Evolutionary conservation across 2,329 filamentous ascomycete species (phyloP), one percentile per base, ranked within the genome.

Genomic region (Apiospora pterosperma): DNA sequence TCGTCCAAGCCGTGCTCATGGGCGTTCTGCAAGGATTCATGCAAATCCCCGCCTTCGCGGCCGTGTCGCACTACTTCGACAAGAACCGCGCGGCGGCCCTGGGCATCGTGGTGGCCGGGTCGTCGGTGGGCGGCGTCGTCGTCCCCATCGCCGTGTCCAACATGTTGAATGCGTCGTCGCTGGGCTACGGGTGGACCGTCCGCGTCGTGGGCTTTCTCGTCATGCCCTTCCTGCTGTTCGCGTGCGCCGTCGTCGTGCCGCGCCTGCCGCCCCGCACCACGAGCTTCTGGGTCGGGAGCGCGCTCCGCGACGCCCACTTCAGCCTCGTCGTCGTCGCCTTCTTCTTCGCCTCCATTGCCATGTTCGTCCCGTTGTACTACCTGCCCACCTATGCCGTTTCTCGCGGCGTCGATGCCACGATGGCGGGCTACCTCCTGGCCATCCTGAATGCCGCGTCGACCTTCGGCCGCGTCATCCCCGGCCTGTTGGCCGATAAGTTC

Each of bases 1-100:
- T 86, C 25, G 78, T 81, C 0, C 84, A 86, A 67, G 84, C 81
- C 28, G 66, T 86, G 44, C 80, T 80, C 65, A 75, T 84, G 58
- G 84, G 84, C 8, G 64, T 85, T 10, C 78, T 77, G 21, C 70
- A 69, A 21, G 76, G 75, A 1, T 71, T 69, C 41, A 61, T 75
- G 1, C 73, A 71, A 42, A 64, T 72, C 19, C 70, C 74, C 16
- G 69, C 70, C 31, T 70, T 76, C 16, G 73, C 73, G 5, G 67
- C 76, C 16, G 67, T 74, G 3, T 65, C 70, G 3, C 63, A 72
- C n/a, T 77, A 76, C 63, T 78, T 77, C 55, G 64, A 67, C 2
- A 74, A 69, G 52, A 75, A 70, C 52, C 69, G 72, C 23, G 71
- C 74, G 28, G 68, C 77, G 42, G 77, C 76, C 0, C 73, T 73